Evolutionary conservation across 257 asterid genomes (phyloP), one percentile per base, ranked within the genome.

Genomic region (Solanum gracilifrons): DNA sequence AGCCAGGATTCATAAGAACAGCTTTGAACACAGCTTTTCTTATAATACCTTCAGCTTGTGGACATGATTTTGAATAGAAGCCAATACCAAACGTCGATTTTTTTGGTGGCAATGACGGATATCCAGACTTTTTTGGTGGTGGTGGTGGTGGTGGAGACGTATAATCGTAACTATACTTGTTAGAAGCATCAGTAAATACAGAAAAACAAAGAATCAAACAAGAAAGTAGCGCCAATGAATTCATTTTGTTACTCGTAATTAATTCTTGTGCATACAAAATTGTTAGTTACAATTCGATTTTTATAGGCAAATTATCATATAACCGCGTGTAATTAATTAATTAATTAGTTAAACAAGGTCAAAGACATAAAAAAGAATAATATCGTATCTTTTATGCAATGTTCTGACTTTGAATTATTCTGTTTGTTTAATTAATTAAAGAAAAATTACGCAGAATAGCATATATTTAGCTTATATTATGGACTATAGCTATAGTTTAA

Each of bases 11-110:
- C 60, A 15, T 31, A 1, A 41, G 31, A 86, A 86, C 62, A 3
- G 84, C 88, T 41, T 74, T 46, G 60, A 25, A 68, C 36, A 86
- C 88, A 46, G 85, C 84, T 25, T 71, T 41, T 41, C 0, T 73
- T 18, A 86, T 76, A 31, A 86, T 86, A 7, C 73, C 46, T 27
- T 86, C 88, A 32, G 88, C 85, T 9, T 68, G 18, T 86, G 83
- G 83, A 86, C 88, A 86, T 73, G 88, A 39, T 48, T 43, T 86
- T 69, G 66, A 29, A 46, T 86, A 86, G 35, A 71, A 86, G 2
- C 88, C 84, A 48, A 86, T 69, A 37, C 72, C 39, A 69, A 46
- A 46, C 6, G 41, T 46, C 32, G 69, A 48, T 7, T 48, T 18
- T 5, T 46, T 16, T 18, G 64, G 64, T 20, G 23, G 62, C 62